Base-by-base conservation (phyloP, 1,284 basidiomycete genomes). In the Clitocybe nebularis region DNA sequence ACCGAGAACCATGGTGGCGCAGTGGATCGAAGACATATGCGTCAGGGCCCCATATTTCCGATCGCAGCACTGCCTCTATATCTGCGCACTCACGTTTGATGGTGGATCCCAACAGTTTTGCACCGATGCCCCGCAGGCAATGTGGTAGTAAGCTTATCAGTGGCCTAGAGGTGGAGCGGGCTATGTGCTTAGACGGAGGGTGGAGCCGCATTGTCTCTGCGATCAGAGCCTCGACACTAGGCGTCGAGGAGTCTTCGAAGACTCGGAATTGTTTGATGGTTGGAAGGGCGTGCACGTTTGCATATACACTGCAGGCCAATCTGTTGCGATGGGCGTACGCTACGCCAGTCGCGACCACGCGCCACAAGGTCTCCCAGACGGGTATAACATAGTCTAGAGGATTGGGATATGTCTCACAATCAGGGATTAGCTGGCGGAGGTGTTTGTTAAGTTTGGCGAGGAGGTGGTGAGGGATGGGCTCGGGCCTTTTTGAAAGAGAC, bases 291-390 rank as follows among this genome's bases (percentile, higher is more conserved):
- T 67, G 58, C 41, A 78, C 67, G 1, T 60, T 56, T 8, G 52
- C 42, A 43, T 79, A 70, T 0, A 59, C 48, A 9, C 52, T 36
- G n/a, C 55, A 51, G 39, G 59, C 49, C 5, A 28, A 39, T 1
- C 19, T 38, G 17, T 67, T 53, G 13, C 57, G 43, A 40, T 67
- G 60, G 6, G 63, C 55, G 34, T 70, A 58, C 0, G 70, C 69
- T 3, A 74, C 53, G 0, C 66, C 56, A 1, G 65, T 62, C 1
- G 79, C 78, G 36, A 78, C 62, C n/a, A 80, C 68, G 11, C 77
- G 68, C 80, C 80, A 81, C 35, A 80, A 60, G 0, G 74, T 75
- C 53, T 82, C 80, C 64, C 75, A 82, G 1, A 72, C 60, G 0
- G 79, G 79, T 28, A 81, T 68, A 39, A 82, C 62, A 44, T 68